Percentiles rank a stretch among this genome's conserved stretches.
Evolutionary conservation across 768 basidiomycete species (phyloP).

Genomic region (Omphalotus guepiniiformis): DNA sequence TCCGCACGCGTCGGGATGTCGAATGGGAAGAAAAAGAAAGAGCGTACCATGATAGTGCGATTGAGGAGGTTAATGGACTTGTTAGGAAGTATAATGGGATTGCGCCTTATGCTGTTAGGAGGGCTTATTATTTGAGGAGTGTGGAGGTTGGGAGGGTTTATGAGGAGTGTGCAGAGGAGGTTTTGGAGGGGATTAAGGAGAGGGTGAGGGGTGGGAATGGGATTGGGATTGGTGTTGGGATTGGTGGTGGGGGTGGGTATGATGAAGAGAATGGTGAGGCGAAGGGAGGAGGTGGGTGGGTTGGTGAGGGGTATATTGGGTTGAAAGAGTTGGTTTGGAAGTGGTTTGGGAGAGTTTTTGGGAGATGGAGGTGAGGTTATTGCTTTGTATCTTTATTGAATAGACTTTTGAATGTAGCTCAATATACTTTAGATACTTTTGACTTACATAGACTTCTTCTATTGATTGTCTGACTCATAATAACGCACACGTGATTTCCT

Average conservation of each 20-base stretch:
- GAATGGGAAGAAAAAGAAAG: constrained; percentile 70
- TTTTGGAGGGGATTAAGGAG: constrained; percentile 35
- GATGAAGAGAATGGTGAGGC: neutral
- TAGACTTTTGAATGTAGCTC: too few species aligned
- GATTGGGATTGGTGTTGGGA: too few species aligned
- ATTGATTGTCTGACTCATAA: too few species aligned
- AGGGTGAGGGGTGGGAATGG: neutral
- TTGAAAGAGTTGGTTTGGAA: neutral
- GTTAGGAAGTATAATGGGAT: constrained; percentile 77
- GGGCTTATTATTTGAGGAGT: constrained; percentile 52
- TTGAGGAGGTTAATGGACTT: constrained; percentile 69
- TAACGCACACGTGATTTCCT: too few species aligned
- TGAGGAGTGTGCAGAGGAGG: constrained; percentile 46
- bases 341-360: neutral
- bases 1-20: constrained; percentile 49
- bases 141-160: constrained; percentile 57
- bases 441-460: too few species aligned
- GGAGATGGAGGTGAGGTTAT: neutral
- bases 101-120: constrained; percentile 75
- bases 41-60: constrained; percentile 62
- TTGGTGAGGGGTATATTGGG: neutral
- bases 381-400: too few species aligned
- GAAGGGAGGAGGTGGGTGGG: neutral
- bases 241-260: neutral
- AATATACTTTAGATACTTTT: too few species aligned